Percentiles rank a stretch among this genome's conserved stretches.
These are phyloP conservation scores for Antitrichia curtipendula DNA, from an alignment of 225 moss, liverwort and hornwort genomes.

Conservation along the genomic window DNA sequence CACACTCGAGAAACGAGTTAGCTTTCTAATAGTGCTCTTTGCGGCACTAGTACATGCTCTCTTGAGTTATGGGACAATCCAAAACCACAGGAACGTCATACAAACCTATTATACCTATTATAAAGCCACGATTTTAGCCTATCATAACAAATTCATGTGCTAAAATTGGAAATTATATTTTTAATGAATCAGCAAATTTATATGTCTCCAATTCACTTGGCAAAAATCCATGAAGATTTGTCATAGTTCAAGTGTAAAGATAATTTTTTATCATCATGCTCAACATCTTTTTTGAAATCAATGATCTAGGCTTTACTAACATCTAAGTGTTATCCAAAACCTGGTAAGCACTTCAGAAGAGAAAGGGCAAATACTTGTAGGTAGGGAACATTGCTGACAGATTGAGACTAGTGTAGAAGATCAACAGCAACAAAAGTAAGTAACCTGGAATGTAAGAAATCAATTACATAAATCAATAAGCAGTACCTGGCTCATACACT, in stretches of 20 bases:
- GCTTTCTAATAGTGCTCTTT: neutral
- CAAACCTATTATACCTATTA: neutral
- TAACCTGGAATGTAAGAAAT: neutral
- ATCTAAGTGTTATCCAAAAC: neutral
- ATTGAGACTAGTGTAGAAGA: neutral
- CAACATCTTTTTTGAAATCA: neutral
- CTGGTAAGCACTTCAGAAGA: neutral
- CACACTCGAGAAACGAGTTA: neutral
- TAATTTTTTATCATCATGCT: neutral
- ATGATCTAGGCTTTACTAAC: neutral
- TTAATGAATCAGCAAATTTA: neutral
- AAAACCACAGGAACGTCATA: neutral
- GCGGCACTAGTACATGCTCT: neutral
- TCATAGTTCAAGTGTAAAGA: neutral
- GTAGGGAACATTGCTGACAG: neutral
- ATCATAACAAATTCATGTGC: neutral
- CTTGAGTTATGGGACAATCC: neutral
- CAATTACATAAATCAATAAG: neutral
- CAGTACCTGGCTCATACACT: conserved; percentile 66
- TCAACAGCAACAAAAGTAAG: neutral
- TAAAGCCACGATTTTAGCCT: neutral
- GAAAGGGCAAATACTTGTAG: neutral
- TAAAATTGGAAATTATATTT: neutral
- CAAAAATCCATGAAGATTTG: neutral
- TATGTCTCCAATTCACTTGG: neutral